A percentile compares a stretch with the other conserved stretches of the same genome.
Evolutionary conservation across 805 yeast species (phyloP).

Genomic region (Henningerozyma blattae): DNA sequence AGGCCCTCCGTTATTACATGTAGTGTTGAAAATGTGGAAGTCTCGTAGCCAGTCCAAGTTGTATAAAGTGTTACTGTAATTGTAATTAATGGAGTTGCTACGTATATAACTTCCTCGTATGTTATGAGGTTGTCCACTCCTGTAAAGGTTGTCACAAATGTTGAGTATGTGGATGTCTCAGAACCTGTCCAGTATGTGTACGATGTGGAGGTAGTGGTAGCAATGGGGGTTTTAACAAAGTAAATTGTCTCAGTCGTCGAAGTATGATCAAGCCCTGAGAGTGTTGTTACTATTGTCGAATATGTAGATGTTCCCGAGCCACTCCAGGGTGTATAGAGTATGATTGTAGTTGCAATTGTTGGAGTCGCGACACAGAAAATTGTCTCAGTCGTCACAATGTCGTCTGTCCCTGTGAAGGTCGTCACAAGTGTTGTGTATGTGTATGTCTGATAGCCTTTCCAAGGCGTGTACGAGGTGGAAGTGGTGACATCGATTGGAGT

Average conservation of each 20-base stretch:
- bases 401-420: neutral
- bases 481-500: neutral
- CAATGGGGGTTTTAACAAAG: neutral
- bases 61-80: conserved; percentile 1
- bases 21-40: conserved; percentile 2
- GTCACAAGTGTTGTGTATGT: neutral
- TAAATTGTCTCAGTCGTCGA: neutral
- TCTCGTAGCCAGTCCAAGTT: conserved; percentile 3
- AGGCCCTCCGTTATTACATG: neutral
- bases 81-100: neutral
- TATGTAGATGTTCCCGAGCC: conserved; percentile 3
- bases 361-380: too few relatives aligned
- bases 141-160: conserved; percentile 1
- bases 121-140: neutral
- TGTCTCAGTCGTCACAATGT: neutral
- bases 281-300: conserved; percentile 1
- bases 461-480: neutral
- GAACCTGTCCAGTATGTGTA: conserved; percentile 3
- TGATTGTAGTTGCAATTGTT: too few relatives aligned
- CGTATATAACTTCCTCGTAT: neutral
- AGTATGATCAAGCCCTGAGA: neutral
- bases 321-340: too few relatives aligned
- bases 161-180: conserved; percentile 2
- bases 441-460: neutral
- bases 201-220: conserved; percentile 1